These are phyloP conservation scores for Phytophthora megakarya DNA, from an alignment of 352 stramenopile genomes.

Conservation along the genomic window DNA sequence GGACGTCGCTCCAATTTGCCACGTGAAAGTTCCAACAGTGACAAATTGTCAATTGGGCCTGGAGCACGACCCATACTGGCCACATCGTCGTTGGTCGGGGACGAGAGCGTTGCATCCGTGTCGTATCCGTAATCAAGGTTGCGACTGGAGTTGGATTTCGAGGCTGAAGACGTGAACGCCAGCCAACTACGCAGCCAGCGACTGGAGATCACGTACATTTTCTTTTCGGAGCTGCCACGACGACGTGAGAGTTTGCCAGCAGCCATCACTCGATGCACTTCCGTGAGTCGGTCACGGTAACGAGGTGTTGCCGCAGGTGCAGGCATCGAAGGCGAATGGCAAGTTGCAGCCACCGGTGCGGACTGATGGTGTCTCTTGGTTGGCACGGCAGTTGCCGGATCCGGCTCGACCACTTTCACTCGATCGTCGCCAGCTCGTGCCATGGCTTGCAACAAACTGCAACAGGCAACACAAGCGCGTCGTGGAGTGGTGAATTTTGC, in stretches of 20 bases:
- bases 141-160: constrained; percentile 29
- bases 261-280: constrained; percentile 74
- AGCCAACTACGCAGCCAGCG: constrained; percentile 67
- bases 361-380: constrained; percentile 25
- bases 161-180: constrained; percentile 56
- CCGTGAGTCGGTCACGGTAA: constrained; percentile 62
- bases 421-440: constrained; percentile 47
- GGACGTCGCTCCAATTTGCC: constrained; percentile 53
- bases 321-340: constrained; percentile 25
- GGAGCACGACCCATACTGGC: constrained; percentile 25
- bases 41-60: constrained; percentile 66
- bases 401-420: constrained; percentile 46
- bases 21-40: constrained; percentile 57
- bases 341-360: constrained; percentile 14
- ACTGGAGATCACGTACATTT: constrained; percentile 67
- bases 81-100: constrained; percentile 24
- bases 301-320: constrained; percentile 37
- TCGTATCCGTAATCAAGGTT: constrained; percentile 35
- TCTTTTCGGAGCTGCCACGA: constrained; percentile 50
- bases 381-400: constrained; percentile 18
- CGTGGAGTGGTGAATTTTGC: constrained; percentile 58
- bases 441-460: constrained; percentile 64
- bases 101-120: constrained; percentile 14
- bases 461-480: constrained; percentile 65
- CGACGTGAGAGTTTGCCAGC: constrained; percentile 62